Evolutionary conservation across 2,329 filamentous ascomycete genomes (phyloP).

Genomic region (Colletotrichum tropicicola): DNA sequence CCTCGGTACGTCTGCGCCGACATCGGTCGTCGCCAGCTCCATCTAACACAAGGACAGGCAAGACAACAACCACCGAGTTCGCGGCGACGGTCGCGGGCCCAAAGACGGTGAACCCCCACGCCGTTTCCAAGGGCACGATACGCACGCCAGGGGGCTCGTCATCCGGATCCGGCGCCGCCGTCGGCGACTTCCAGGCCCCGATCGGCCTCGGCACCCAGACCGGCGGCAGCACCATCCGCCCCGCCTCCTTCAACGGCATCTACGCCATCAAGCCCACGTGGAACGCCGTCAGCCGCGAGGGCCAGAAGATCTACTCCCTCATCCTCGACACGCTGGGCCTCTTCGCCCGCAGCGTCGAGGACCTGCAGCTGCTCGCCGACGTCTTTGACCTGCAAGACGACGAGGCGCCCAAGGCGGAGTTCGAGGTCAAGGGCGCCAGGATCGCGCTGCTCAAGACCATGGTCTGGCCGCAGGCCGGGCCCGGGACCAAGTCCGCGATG

Average conservation of each 20-base stretch:
- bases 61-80: slow-evolving; percentile 70
- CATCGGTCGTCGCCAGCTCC: no score
- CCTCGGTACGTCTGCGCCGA: no score
- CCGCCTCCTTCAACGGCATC: slow-evolving; percentile 71
- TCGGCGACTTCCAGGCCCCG: slow-evolving; percentile 71
- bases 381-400: slow-evolving; percentile 65
- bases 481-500: slow-evolving; percentile 53
- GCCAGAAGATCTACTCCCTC: slow-evolving; percentile 65
- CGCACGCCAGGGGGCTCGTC: slow-evolving; percentile 76
- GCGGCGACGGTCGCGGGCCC: slow-evolving; percentile 63
- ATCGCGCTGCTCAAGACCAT: slow-evolving; percentile 65
- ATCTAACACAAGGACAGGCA: slow-evolving; percentile 33
- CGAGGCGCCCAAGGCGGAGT: slow-evolving; percentile 37
- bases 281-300: slow-evolving; percentile 69
- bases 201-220: slow-evolving; percentile 73
- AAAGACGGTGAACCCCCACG: slow-evolving; percentile 69
- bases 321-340: slow-evolving; percentile 71
- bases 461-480: slow-evolving; percentile 57
- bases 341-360: slow-evolving; percentile 65
- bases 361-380: slow-evolving; percentile 64
- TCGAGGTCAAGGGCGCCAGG: slow-evolving; percentile 54
- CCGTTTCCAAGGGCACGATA: slow-evolving; percentile 51
- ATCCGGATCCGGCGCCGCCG: slow-evolving; percentile 72
- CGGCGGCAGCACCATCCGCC: slow-evolving; percentile 69
- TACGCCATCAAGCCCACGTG: slow-evolving; percentile 75